A percentile compares a stretch with the other conserved stretches of the same genome.
Evolutionary conservation across 192 early-diverging fungal genomes (phyloP).

Genomic region (Entomortierella beljakovae): DNA sequence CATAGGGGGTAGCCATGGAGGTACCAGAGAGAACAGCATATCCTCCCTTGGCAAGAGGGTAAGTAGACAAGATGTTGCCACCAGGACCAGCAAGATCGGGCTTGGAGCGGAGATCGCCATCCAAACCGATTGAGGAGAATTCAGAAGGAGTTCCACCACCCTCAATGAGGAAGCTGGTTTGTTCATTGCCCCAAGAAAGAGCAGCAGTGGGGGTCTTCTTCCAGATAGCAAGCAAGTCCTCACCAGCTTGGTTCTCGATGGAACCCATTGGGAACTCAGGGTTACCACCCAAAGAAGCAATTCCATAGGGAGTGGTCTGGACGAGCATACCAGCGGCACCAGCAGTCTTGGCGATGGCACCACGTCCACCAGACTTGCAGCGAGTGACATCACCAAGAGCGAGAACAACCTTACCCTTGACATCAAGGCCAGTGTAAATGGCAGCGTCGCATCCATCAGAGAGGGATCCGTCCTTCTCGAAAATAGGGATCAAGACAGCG

Average conservation of each 20-base stretch:
- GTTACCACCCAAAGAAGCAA: slow-evolving; percentile 29
- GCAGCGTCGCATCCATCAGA: slow-evolving; percentile 38
- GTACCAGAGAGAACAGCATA: slow-evolving; percentile 65
- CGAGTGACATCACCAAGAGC: slow-evolving; percentile 53
- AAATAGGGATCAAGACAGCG: slow-evolving; percentile 33
- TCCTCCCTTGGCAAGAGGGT: slow-evolving; percentile 56
- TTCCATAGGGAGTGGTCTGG: slow-evolving; percentile 43
- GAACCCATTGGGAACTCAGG: slow-evolving; percentile 49
- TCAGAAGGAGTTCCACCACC: slow-evolving; percentile 60
- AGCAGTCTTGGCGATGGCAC: slow-evolving; percentile 23
- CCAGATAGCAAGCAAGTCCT: slow-evolving; percentile 36
- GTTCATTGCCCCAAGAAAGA: too few relatives aligned
- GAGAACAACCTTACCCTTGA: slow-evolving; percentile 61
- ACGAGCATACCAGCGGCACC: slow-evolving; percentile 38
- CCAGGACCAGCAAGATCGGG: slow-evolving; percentile 63
- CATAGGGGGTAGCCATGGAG: slow-evolving; percentile 72
- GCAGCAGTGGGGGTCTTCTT: slow-evolving; percentile 29
- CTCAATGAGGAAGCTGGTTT: background rate
- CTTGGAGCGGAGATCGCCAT: slow-evolving; percentile 67
- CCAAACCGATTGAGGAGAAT: slow-evolving; percentile 73
- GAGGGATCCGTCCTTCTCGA: slow-evolving; percentile 26
- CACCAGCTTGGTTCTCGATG: slow-evolving; percentile 43
- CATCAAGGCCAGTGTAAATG: slow-evolving; percentile 7
- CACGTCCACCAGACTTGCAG: slow-evolving; percentile 58
- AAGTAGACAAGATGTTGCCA: slow-evolving; percentile 63